phyloP scores from a whole-genome alignment of 176 grass and related monocot species.

The Paspalum notatum region DNA sequence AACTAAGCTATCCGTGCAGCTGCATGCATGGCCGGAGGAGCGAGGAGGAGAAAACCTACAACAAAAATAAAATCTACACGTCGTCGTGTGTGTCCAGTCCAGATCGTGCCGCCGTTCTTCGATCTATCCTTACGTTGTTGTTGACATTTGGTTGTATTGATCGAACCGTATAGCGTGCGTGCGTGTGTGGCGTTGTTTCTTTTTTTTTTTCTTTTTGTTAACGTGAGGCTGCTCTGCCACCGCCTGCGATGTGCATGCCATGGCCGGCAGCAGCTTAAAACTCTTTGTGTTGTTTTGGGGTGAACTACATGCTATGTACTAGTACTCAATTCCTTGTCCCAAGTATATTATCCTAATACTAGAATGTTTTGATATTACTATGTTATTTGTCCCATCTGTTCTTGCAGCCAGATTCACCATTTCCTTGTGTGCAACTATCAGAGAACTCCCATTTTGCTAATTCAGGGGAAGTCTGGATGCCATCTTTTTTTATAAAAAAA shows the following conservation, averaged over 20 bases:
- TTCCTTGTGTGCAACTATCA: not conserved
- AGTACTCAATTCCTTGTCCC: conserved; percentile 17
- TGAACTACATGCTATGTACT: conserved; percentile 28
- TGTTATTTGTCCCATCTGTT: too few species aligned
- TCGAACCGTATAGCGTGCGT: not conserved
- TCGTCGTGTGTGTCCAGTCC: conserved; percentile 44
- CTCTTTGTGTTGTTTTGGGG: conserved; percentile 39
- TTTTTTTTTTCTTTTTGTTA: conserved; percentile 6
- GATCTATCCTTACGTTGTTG: too few species aligned
- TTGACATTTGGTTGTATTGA: conserved; percentile 39
- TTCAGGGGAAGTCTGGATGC: not conserved
- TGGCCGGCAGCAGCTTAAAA: conserved; percentile 19
- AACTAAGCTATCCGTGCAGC: conserved; percentile 32
- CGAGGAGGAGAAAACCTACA: not conserved
- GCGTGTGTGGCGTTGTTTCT: conserved; percentile 39
- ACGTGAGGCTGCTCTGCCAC: conserved; percentile 43
- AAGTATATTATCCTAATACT: conserved; percentile 26
- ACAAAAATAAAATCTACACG: conserved; percentile 30
- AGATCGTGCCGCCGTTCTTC: conserved; percentile 23
- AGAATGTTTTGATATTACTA: conserved; percentile 24
- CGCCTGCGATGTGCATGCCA: conserved; percentile 28
- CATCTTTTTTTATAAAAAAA: too few species aligned
- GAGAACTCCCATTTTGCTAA: not conserved
- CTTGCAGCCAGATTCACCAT: too few species aligned
- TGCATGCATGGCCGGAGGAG: not conserved